Evolutionary conservation across 2,329 filamentous ascomycete species (phyloP).

Genomic region (Pyrenophora teres): DNA sequence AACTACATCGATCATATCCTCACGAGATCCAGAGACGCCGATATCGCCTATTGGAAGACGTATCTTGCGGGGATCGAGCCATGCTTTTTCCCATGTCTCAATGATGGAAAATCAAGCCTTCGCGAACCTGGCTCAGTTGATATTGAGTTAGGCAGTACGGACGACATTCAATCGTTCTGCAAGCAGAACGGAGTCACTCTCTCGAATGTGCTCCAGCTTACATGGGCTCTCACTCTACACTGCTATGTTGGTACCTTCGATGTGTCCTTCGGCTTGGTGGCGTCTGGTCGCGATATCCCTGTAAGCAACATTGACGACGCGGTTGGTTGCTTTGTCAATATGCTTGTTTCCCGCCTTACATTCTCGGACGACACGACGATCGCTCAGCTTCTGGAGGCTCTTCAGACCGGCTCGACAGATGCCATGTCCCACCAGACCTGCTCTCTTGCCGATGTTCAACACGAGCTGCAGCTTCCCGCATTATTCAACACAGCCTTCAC

Average conservation of each 20-base stretch:
- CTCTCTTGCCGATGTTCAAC: slow-evolving; percentile 49
- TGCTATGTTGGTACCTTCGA: slow-evolving; percentile 54
- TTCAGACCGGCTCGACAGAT: slow-evolving; percentile 54
- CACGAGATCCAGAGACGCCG: slow-evolving; percentile 34
- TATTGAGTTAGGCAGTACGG: slow-evolving; percentile 44
- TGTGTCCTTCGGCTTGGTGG: slow-evolving; percentile 60
- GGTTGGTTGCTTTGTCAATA: slow-evolving; percentile 60
- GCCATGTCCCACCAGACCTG: slow-evolving; percentile 57
- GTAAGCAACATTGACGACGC: slow-evolving; percentile 55
- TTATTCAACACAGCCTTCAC: slow-evolving; percentile 48
- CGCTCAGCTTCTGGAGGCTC: slow-evolving; percentile 48
- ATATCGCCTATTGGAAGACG: slow-evolving; percentile 52
- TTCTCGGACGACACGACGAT: slow-evolving; percentile 46
- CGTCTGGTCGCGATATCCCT: slow-evolving; percentile 59
- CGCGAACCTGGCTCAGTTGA: slow-evolving; percentile 46
- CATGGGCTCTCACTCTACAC: slow-evolving; percentile 58
- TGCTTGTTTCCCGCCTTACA: slow-evolving; percentile 57
- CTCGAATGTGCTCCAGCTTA: slow-evolving; percentile 57
- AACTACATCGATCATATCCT: slow-evolving; percentile 45
- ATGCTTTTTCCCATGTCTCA: slow-evolving; percentile 52
- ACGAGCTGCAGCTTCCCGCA: slow-evolving; percentile 40
- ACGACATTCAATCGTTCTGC: slow-evolving; percentile 44
- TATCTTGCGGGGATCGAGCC: slow-evolving; percentile 53
- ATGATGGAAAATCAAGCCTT: slow-evolving; percentile 42
- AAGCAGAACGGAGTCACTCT: slow-evolving; percentile 52